phyloP scores from a whole-genome alignment of 2,329 filamentous ascomycete genomes.

The Neofusicoccum kwambonambiense region DNA sequence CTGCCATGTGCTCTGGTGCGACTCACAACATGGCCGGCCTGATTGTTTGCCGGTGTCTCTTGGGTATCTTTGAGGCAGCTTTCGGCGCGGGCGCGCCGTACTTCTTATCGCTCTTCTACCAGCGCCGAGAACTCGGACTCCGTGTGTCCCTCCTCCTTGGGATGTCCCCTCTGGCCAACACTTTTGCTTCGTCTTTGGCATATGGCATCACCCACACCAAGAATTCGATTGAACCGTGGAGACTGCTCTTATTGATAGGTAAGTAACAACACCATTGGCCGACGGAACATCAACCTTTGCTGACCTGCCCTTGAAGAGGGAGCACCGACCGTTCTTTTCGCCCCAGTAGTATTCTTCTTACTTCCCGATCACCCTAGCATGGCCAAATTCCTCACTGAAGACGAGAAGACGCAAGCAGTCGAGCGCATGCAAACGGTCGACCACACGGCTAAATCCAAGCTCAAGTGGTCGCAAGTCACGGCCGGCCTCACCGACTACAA shows the following conservation, averaged over 20 bases:
- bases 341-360: constrained; percentile 30
- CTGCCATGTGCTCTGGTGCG: constrained; percentile 20
- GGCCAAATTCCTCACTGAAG: constrained; percentile 29
- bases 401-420: constrained; percentile 27
- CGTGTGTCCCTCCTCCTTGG: constrained; percentile 30
- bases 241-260: constrained; percentile 35
- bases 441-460: constrained; percentile 33
- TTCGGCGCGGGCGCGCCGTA: constrained; percentile 24
- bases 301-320: constrained; percentile 22
- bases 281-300: no score
- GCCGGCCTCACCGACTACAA: constrained; percentile 38
- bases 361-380: constrained; percentile 33
- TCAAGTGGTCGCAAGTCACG: constrained; percentile 40
- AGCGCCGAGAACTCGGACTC: constrained; percentile 32
- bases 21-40: constrained; percentile 3
- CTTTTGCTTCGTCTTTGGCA: constrained; percentile 35
- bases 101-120: constrained; percentile 36
- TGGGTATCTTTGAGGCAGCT: constrained; percentile 31
- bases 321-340: constrained; percentile 30
- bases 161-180: constrained; percentile 34
- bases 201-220: constrained; percentile 35
- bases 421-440: constrained; percentile 46
- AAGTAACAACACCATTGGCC: background rate
- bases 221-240: constrained; percentile 29
- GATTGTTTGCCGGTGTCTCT: constrained; percentile 20